Base-by-base conservation (phyloP, 768 basidiomycete species). In the Krasilnikovozyma curviuscula region DNA sequence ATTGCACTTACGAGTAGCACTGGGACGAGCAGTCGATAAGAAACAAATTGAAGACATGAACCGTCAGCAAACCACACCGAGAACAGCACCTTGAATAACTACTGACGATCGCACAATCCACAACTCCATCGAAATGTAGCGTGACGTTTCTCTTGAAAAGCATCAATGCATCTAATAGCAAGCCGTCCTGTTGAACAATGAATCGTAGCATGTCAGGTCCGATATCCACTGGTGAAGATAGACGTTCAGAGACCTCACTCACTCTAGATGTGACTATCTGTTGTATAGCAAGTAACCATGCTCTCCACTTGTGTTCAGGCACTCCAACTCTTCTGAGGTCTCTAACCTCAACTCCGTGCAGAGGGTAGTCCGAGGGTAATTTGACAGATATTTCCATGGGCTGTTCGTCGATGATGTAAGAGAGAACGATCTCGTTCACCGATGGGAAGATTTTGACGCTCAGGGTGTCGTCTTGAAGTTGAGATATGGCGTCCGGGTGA, bases 141-240 rank as follows among this genome's bases (percentile, higher is more conserved):
- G 76, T 71, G 37, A 89, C 86, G 60, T 95, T 97, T 66, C 81
- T 84, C 66, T 88, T 89, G 73, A 95, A 97, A 50, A 91, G 67
- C 5, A 73, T 72, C 18, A 97, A 63, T 0, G 83, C 88, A 59
- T 97, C 93, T 9, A 83, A 70, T 25, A 98, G 79, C 41, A 79
- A 74, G 6, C 89, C 88, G 56, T 86, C 88, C 88, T 93, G 61
- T 25, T 18, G 33, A 34, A 37, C 35, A 30, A 10, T 14, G 7
- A n/a, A n/a, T n/a, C n/a, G n/a, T n/a, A n/a, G n/a, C n/a, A n/a
- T n/a, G n/a, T n/a, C n/a, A n/a, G n/a, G n/a, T n/a, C n/a, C n/a
- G n/a, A n/a, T n/a, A n/a, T n/a, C n/a, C n/a, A n/a, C n/a, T n/a
- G n/a, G n/a, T n/a, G n/a, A n/a, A n/a, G n/a, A 30, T 23, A 25